Base-by-base conservation (phyloP, 257 asterid genomes). In the Przewalskia tangutica region DNA sequence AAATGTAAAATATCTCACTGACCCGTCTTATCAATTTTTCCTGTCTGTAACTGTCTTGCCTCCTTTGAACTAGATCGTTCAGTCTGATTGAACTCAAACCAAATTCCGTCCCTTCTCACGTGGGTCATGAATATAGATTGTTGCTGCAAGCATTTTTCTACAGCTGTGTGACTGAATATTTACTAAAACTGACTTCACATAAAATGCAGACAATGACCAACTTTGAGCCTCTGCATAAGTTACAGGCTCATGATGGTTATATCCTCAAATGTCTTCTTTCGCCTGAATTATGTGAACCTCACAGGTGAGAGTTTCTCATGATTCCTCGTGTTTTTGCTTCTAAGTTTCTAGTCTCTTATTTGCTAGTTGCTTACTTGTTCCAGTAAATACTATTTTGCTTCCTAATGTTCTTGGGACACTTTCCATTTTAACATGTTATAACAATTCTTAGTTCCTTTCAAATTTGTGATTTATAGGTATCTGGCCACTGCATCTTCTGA, bases 211-310 rank as follows among this genome's bases (percentile, higher is more conserved):
- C 98, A n/a, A 94, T 94, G 97, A 93, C 98, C 84, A 91, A 91
- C 89, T 95, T 95, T 70, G 98, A 95, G 92, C 99, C 99, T 77
- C 95, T 94, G 82, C 99, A 95, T 85, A 95, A 93, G 91, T 89
- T 95, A 84, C 97, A 90, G 81, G 98, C 98, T 82, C 99, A 94
- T 75, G 97, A 93, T 42, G 93, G 95, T 59, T 95, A 94, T 82
- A 94, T 95, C 82, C 97, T 95, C 36, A 95, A 95, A 83, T 95
- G 99, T 81, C 95, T 94, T 66, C 98, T 95, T 81, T 95, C 98
- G 12, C 99, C 99, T 3, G 99, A 95, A 82, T 82, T 94, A 81
- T 91, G 98, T 67, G 98, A 95, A 82, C 97, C 99, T 70, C 85
- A 94, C 81, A 89, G 97, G 99, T 95, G 67, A 27, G 32, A 64